Conservation (phyloP, 1,284 basidiomycete genomes). For the Taiwanofungus camphoratus region DNA sequence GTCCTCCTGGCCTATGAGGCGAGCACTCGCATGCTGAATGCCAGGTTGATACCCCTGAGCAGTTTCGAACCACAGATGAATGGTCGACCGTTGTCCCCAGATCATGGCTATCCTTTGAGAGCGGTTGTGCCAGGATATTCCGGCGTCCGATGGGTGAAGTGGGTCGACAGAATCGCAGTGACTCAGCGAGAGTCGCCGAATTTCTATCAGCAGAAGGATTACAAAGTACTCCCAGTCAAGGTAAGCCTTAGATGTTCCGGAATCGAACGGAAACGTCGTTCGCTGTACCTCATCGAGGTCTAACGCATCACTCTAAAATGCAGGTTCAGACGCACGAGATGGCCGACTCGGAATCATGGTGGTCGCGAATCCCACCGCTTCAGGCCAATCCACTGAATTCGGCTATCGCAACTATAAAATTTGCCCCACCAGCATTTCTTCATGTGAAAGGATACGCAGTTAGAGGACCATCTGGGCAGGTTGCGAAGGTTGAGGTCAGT, state of each 20-base stretch:
- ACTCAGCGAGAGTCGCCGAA: slow-evolving; percentile 52
- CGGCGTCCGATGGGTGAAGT: slow-evolving; percentile 77
- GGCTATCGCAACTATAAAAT: slow-evolving; percentile 37
- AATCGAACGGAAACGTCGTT: neutral
- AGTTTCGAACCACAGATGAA: slow-evolving; percentile 49
- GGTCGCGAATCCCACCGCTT: slow-evolving; percentile 51
- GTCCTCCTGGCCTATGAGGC: slow-evolving; percentile 63
- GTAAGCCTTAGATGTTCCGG: slow-evolving; percentile 28
- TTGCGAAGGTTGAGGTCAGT: slow-evolving; percentile 46
- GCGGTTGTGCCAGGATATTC: slow-evolving; percentile 65
- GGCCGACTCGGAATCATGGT: slow-evolving; percentile 31
- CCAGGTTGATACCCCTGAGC: neutral
- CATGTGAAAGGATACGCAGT: slow-evolving; percentile 57
- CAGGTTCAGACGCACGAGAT: slow-evolving; percentile 28
- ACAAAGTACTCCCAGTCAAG: slow-evolving; percentile 54
- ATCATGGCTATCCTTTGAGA: slow-evolving; percentile 68
- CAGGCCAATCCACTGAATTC: slow-evolving; percentile 60
- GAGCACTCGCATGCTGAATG: slow-evolving; percentile 8
- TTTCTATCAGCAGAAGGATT: slow-evolving; percentile 65
- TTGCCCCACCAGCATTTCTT: slow-evolving; percentile 20
- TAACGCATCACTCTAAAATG: neutral
- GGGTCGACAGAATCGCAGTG: slow-evolving; percentile 58
- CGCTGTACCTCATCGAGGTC: neutral
- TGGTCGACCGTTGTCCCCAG: slow-evolving; percentile 47
- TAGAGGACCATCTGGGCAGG: slow-evolving; percentile 39